Evolutionary conservation across 2,329 filamentous ascomycete genomes (phyloP), one percentile per base, ranked within the genome.

Genomic region (Alternaria ventricosa): DNA sequence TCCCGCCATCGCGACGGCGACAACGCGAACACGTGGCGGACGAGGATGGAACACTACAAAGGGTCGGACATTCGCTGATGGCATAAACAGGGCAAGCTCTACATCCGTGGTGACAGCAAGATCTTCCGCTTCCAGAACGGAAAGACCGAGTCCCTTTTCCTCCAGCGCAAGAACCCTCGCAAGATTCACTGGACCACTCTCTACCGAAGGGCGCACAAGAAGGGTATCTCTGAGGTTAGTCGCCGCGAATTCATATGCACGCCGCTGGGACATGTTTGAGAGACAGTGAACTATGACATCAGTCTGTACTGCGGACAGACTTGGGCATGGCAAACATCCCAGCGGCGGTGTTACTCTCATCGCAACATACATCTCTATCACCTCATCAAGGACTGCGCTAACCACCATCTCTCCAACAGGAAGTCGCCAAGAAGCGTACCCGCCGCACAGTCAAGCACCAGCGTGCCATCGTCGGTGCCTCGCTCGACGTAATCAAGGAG

Each of bases 91-190:
- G 96, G 96, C 88, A 98, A 98, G 89, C 92, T 99, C 88, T 99
- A 95, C 88, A 88, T 99, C 89, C 94, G 96, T 86, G 94, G 95
- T 83, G 96, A 99, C 90, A 97, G 92, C 94, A 99, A 98, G 90
- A 90, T 98, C 89, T 99, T 99, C 92, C 94, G 96, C 84, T 99
- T 99, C 92, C 94, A 97, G 87, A 97, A 97, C 87, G 94, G 96
- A 88, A 99, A 99, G 89, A 95, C 93, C 86, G 96, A 99, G 88
- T 97, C 94, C 77, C 93, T 99, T 77, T 99, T 99, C 91, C 93
- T 98, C 79, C 96, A 99, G 90, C 95, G 96, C 89, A 99, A 99
- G 93, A 99, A 99, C 91, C 96, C 96, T 84, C 95, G 96, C 86
- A 94, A 95, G 84, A 98, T 99, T 85, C 91, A 95, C 78, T 99